These are phyloP conservation scores for Candida succiphila DNA, from an alignment of 805 yeast species.

Conservation along the genomic window DNA sequence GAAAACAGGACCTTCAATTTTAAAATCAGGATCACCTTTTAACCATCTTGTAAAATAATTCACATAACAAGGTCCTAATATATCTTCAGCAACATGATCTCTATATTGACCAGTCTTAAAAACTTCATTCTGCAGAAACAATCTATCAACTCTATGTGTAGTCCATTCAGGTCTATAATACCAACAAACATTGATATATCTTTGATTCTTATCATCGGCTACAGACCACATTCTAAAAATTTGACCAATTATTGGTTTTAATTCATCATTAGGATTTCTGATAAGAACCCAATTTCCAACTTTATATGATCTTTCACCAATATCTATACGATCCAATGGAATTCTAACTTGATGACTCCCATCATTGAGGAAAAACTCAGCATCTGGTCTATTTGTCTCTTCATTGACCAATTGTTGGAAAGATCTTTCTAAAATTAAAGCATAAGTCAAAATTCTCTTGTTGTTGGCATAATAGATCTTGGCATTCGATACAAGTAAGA, in stretches of 20 bases:
- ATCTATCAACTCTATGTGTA: constrained; percentile 81
- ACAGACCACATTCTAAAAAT: constrained; percentile 86
- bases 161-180: constrained; percentile 97
- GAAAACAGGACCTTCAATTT: constrained; percentile 75
- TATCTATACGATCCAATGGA: constrained; percentile 71
- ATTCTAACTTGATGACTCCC: constrained; percentile 47
- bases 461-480: constrained; percentile 53
- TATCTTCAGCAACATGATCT: constrained; percentile 83
- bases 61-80: constrained; percentile 89
- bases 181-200: constrained; percentile 95
- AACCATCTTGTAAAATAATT: constrained; percentile 90
- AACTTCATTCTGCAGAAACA: constrained; percentile 90
- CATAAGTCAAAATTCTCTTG: constrained; percentile 49
- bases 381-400: constrained; percentile 76
- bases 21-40: constrained; percentile 85
- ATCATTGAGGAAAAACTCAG: constrained; percentile 52
- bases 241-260: constrained; percentile 90
- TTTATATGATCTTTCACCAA: constrained; percentile 60
- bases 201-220: constrained; percentile 62
- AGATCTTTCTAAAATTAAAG: constrained; percentile 51
- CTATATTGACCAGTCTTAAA: constrained; percentile 95
- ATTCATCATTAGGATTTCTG: constrained; percentile 77
- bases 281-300: constrained; percentile 96
- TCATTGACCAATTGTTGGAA: constrained; percentile 48
- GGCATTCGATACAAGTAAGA: constrained; percentile 64